Conservation (phyloP, 73 alveolate genomes). For the Paramecium biaurelia region DNA sequence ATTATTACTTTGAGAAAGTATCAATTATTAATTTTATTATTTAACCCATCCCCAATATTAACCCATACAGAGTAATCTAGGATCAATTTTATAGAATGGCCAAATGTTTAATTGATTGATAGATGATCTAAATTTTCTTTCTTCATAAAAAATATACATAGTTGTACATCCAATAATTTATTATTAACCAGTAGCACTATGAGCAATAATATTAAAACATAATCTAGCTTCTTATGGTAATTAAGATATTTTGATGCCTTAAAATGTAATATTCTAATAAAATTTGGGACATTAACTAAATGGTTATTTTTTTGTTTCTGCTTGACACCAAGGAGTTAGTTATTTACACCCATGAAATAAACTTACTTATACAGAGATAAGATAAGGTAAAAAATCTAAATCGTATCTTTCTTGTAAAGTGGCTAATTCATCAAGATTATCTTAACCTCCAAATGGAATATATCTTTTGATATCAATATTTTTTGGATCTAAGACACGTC, state of each 20-base stretch:
- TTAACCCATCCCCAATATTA: conserved; percentile 63
- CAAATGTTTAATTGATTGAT: conserved; percentile 64
- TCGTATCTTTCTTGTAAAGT: conserved; percentile 45
- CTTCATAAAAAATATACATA: conserved; percentile 65
- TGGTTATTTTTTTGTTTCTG: conserved; percentile 60
- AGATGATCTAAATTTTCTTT: conserved; percentile 41
- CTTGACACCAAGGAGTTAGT: conserved; percentile 49
- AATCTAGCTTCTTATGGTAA: conserved; percentile 69
- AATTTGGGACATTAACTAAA: conserved; percentile 62
- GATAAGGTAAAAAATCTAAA: conserved; percentile 63
- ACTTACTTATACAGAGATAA: conserved; percentile 60
- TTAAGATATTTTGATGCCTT: conserved; percentile 65
- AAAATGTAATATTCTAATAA: conserved; percentile 56
- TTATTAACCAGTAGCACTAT: conserved; percentile 55
- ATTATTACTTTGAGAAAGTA: neutral
- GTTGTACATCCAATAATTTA: conserved; percentile 67
- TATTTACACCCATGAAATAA: conserved; percentile 62
- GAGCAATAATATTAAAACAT: conserved; percentile 64
- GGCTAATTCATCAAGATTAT: conserved; percentile 55
- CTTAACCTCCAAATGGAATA: conserved; percentile 58
- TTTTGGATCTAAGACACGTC: neutral
- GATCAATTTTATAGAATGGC: conserved; percentile 70
- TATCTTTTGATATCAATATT: neutral
- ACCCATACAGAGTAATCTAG: conserved; percentile 66
- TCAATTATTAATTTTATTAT: neutral